Conservation (phyloP, 768 basidiomycete genomes). For the Mrakia blollopis region DNA sequence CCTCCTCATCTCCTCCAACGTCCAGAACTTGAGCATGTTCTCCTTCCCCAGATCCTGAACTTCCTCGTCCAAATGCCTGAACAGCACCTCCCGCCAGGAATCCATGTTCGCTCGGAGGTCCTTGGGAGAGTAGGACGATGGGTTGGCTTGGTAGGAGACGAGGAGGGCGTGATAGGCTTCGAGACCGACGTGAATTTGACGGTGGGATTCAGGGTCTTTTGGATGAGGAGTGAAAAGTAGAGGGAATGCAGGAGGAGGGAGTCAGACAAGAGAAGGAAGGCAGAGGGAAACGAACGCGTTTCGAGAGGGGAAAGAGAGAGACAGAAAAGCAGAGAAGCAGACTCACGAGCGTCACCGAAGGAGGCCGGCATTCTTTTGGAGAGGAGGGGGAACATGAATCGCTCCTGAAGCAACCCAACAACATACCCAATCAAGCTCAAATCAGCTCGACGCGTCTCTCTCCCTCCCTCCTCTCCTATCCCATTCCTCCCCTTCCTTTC, state of each 20-base stretch:
- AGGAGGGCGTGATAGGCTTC: slow-evolving; percentile 16
- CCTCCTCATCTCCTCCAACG: slow-evolving; percentile 25
- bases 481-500: not conserved
- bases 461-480: not conserved
- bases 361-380: not conserved
- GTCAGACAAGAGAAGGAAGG: not conserved
- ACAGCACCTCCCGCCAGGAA: slow-evolving; percentile 7
- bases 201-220: slow-evolving; percentile 29
- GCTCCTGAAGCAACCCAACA: not conserved
- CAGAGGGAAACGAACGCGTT: not conserved
- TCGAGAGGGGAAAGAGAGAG: not conserved
- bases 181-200: slow-evolving; percentile 25
- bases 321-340: not conserved
- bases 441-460: not conserved
- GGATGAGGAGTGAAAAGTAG: not conserved
- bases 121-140: not conserved
- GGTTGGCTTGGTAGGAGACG: not conserved
- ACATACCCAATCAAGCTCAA: not conserved
- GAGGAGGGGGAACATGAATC: slow-evolving; percentile 6
- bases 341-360: slow-evolving; percentile 13
- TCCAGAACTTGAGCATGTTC: slow-evolving; percentile 26
- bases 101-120: slow-evolving; percentile 23
- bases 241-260: not conserved
- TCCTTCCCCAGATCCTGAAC: slow-evolving; percentile 19
- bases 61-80: slow-evolving; percentile 27